Evolutionary conservation across 495 filamentous ascomycete genomes (phyloP), one percentile per base, ranked within the genome.

Genomic region (Tuber umbilicatum): DNA sequence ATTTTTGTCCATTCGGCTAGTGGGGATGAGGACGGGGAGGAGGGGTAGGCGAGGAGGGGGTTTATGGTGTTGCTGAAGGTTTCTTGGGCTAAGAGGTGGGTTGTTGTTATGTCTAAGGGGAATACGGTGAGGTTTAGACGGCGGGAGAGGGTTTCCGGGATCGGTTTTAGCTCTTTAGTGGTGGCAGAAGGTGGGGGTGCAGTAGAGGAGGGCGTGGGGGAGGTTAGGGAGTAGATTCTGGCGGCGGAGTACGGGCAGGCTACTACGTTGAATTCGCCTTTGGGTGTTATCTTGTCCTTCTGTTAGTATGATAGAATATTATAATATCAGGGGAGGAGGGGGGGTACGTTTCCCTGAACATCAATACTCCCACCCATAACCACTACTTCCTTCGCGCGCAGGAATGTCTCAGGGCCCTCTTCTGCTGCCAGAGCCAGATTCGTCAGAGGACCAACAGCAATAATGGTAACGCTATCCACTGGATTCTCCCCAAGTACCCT

Each of bases 311-410:
- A 47, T 40, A n/a, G n/a, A n/a, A 73, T 74, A 27, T 43, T 74
- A 27, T 37, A 47, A 0, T 60, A 14, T 60, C 23, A 60, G 41
- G 12, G 68, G 31, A 35, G 19, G 3, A 19, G 27, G 6, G 27
- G 71, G 27, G 50, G 69, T 74, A 88, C 85, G 84, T 99, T 99
- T 71, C 95, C 95, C 40, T 89, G 87, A 27, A 88, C 81, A 60
- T 90, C 86, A 68, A 98, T 87, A n/a, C 91, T 89, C 73, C 95
- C 96, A 45, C 94, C 95, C 95, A 99, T 99, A n/a, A 97, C 90
- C 31, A 97, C 89, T 3, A 99, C 89, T 82, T 97, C 91, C 82
- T 96, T 97, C 39, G 89, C 93, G 35, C 89, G 89, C 5, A 98
- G 87, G 85, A 99, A 97, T 6, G 93, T 90, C 80, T 92, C 90